A percentile compares a stretch with the other conserved stretches of the same genome.
These are phyloP conservation scores for Yamagishiella unicocca DNA, from an alignment of 139 green algal genomes.

Conservation along the genomic window DNA sequence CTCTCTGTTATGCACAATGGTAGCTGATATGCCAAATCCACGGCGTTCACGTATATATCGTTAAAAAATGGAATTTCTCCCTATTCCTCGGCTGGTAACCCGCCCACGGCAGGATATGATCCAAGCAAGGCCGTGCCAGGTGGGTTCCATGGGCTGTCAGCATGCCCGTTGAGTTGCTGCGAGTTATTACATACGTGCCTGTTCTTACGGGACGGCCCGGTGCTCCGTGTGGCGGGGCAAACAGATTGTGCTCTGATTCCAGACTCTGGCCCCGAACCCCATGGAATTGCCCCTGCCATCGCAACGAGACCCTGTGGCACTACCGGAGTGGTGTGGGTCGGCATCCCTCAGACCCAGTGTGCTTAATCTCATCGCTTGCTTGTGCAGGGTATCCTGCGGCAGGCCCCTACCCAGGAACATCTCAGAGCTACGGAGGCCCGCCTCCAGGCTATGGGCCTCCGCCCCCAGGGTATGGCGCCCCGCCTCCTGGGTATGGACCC, in stretches of 20 bases:
- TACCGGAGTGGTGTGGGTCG: no score
- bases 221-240: no score
- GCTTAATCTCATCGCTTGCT: not conserved
- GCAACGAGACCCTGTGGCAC: no score
- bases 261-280: not conserved
- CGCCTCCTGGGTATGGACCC: not conserved
- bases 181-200: not conserved
- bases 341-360: not conserved
- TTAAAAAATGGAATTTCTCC: no score
- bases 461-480: not conserved
- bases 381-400: constrained; percentile 13
- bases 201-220: not conserved
- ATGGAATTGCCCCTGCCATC: not conserved
- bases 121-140: constrained; percentile 18
- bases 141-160: not conserved
- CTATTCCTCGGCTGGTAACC: no score
- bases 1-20: no score
- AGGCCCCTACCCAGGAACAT: not conserved
- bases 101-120: no score
- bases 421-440: not conserved
- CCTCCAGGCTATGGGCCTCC: not conserved
- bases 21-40: no score
- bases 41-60: no score
- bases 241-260: no score
- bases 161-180: not conserved